Evolutionary conservation across 768 basidiomycete species (phyloP).

Genomic region (Imleria badia): DNA sequence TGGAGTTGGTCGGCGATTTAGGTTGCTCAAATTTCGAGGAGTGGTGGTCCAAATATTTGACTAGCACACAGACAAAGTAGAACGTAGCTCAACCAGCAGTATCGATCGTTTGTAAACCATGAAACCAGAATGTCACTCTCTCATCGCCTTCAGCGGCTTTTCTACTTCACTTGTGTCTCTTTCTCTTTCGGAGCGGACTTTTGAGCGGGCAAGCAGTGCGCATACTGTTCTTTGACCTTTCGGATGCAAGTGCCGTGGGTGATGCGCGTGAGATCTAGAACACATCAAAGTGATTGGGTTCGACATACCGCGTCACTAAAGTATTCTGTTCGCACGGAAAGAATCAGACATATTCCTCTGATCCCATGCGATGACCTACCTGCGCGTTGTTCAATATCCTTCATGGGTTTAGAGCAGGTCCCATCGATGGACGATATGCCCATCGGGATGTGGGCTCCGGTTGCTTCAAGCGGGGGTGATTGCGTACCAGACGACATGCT

Average conservation of each 20-base stretch:
- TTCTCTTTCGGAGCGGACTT: slow-evolving; percentile 16
- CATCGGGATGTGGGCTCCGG: slow-evolving; percentile 47
- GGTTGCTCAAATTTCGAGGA: slow-evolving; percentile 71
- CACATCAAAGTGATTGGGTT: neutral
- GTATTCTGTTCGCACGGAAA: slow-evolving; percentile 19
- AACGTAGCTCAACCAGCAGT: neutral
- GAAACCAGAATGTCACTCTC: neutral
- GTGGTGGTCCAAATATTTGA: slow-evolving; percentile 73
- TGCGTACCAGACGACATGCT: slow-evolving; percentile 42
- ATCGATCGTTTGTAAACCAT: slow-evolving; percentile 5
- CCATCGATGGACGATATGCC: slow-evolving; percentile 46
- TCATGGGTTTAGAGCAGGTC: slow-evolving; percentile 34
- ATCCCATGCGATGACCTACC: slow-evolving; percentile 28
- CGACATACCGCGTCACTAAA: slow-evolving; percentile 30
- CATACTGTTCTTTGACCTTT: slow-evolving; percentile 27
- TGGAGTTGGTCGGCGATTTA: slow-evolving; percentile 60
- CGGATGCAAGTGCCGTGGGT: too few species aligned
- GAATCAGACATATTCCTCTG: neutral
- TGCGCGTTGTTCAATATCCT: slow-evolving; percentile 46
- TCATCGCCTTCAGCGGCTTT: neutral
- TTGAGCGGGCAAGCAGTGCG: slow-evolving; percentile 1
- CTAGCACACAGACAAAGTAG: slow-evolving; percentile 12
- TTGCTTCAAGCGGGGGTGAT: slow-evolving; percentile 55
- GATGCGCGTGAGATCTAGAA: neutral
- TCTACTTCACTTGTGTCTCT: neutral